These are phyloP conservation scores for Fusarium praegraminearum DNA, from an alignment of 2,329 filamentous ascomycete species.

Conservation along the genomic window DNA sequence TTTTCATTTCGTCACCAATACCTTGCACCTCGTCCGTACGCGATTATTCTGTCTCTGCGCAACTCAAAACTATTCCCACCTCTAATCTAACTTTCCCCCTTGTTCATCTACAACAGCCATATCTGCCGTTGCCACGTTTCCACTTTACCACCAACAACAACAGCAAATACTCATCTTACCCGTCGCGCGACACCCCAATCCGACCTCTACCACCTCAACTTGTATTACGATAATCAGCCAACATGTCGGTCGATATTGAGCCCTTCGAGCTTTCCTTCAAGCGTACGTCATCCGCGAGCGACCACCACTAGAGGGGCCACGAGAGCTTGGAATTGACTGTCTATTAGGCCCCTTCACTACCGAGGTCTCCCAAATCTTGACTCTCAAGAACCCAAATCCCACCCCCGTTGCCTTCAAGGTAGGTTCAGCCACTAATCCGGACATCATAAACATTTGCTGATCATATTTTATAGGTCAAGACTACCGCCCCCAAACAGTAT, in stretches of 20 bases:
- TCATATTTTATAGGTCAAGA: constrained; percentile 82
- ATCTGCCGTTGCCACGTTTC: constrained; percentile 44
- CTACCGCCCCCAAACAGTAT: constrained; percentile 98
- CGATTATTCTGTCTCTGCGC: constrained; percentile 8
- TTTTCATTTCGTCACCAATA: constrained; percentile 8
- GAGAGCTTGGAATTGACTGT: constrained; percentile 37
- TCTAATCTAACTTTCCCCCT: constrained; percentile 26
- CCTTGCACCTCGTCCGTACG: not conserved
- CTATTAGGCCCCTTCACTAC: constrained; percentile 72
- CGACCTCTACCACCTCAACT: constrained; percentile 8
- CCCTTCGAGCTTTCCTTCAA: constrained; percentile 92
- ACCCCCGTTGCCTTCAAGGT: constrained; percentile 78
- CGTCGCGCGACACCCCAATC: constrained; percentile 42
- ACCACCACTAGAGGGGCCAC: constrained; percentile 9
- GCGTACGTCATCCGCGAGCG: constrained; percentile 69
- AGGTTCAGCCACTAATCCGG: constrained; percentile 45
- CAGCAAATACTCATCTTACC: constrained; percentile 1
- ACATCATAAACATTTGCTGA: constrained; percentile 31
- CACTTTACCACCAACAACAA: constrained; percentile 34
- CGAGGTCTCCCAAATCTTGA: constrained; percentile 74
- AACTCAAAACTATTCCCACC: constrained; percentile 12
- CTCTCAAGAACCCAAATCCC: constrained; percentile 72
- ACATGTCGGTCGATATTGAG: constrained; percentile 95
- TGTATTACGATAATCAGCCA: constrained; percentile 47
- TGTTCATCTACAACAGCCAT: constrained; percentile 25